A percentile compares a stretch with the other conserved stretches of the same genome.
Evolutionary conservation across 805 yeast genomes (phyloP).

Genomic region (Starmerella sp.): DNA sequence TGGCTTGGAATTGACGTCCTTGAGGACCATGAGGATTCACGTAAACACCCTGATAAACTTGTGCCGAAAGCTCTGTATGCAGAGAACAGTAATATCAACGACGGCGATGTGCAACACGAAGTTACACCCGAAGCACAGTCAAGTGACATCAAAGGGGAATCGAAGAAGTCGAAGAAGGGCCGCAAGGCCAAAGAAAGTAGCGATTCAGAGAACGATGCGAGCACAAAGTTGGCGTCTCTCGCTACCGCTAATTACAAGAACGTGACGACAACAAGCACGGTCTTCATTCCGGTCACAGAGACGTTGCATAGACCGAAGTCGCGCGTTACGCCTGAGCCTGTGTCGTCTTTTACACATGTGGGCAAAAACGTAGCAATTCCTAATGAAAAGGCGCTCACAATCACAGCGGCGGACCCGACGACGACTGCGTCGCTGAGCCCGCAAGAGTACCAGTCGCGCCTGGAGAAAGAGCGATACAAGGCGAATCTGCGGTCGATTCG

Average conservation of each 20-base stretch:
- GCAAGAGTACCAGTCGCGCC: conserved; percentile 15
- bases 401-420: conserved; percentile 16
- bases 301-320: too few species aligned
- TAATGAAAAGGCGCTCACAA: conserved; percentile 10
- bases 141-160: too few species aligned
- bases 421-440: conserved; percentile 16
- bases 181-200: neutral
- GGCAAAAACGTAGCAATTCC: neutral
- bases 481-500: conserved; percentile 19
- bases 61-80: too few species aligned
- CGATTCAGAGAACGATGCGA: too few species aligned
- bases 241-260: neutral
- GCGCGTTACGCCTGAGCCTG: neutral
- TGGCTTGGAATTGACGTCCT: neutral
- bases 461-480: conserved; percentile 11
- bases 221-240: too few species aligned
- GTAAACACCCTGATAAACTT: neutral
- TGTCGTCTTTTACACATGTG: neutral
- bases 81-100: neutral
- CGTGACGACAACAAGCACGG: neutral
- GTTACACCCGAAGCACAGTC: too few species aligned
- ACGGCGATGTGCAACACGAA: neutral
- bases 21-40: neutral
- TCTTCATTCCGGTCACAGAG: too few species aligned
- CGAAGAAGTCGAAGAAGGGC: neutral